Percentiles rank a stretch among this genome's conserved stretches.
These are phyloP conservation scores for Eucalyptus pauciflora DNA, from an alignment of 345 rosid genomes.

Conservation along the genomic window DNA sequence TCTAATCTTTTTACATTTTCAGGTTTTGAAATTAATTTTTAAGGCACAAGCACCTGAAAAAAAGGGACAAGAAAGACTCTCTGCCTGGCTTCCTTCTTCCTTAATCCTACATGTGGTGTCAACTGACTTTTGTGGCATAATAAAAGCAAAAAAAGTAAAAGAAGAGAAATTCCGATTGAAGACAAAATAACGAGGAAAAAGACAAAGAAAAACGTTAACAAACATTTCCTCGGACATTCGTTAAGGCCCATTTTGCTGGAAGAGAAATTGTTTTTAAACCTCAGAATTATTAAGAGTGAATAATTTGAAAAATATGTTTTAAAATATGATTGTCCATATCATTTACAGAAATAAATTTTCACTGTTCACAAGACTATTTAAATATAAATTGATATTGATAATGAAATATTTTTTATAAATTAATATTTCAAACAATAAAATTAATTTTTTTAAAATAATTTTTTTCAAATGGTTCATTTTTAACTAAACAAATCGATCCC, in stretches of 20 bases:
- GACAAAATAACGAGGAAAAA: background rate
- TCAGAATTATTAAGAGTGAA: accelerated
- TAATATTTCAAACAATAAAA: too few species aligned
- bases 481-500: too few species aligned
- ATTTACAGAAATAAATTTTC: too few species aligned
- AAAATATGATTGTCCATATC: background rate
- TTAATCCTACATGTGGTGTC: background rate
- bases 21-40: background rate
- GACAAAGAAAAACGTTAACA: background rate
- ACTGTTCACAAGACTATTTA: too few species aligned
- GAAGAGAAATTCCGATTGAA: background rate
- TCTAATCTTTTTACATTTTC: background rate
- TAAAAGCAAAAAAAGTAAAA: background rate
- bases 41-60: background rate
- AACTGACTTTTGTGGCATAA: background rate
- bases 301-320: too few species aligned
- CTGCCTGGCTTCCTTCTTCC: background rate
- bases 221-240: background rate
- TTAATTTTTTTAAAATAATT: too few species aligned
- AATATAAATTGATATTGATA: too few species aligned
- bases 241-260: accelerated
- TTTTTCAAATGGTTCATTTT: too few species aligned
- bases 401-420: too few species aligned
- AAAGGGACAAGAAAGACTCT: background rate
- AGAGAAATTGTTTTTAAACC: background rate